A percentile compares a stretch with the other conserved stretches of the same genome.
These are phyloP conservation scores for Myriangium duriaei DNA, from an alignment of 2,329 filamentous ascomycete species.

Conservation along the genomic window DNA sequence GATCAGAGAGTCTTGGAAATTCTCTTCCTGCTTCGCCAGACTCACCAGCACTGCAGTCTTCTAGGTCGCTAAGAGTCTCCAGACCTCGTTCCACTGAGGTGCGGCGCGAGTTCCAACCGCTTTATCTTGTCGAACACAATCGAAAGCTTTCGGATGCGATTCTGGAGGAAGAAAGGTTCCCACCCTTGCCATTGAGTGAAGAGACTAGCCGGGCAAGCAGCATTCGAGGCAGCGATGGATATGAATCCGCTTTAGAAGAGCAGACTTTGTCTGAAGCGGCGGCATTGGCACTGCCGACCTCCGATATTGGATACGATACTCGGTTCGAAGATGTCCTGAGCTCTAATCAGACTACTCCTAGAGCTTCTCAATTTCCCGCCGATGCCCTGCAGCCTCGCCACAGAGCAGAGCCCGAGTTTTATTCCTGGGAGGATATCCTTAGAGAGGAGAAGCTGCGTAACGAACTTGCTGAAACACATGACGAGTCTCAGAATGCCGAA, in stretches of 20 bases:
- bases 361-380: slow-evolving; percentile 39
- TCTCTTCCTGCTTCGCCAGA: slow-evolving; percentile 12
- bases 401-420: slow-evolving; percentile 22
- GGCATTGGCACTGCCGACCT: slow-evolving; percentile 9
- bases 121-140: slow-evolving; percentile 67
- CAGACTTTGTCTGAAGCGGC: slow-evolving; percentile 18
- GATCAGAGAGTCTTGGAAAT: slow-evolving; percentile 21
- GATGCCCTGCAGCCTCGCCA: slow-evolving; percentile 14
- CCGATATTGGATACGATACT: background rate
- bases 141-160: slow-evolving; percentile 33
- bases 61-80: slow-evolving; percentile 12
- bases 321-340: slow-evolving; percentile 38
- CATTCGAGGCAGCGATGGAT: slow-evolving; percentile 29
- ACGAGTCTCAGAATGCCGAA: too few species aligned
- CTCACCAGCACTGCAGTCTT: slow-evolving; percentile 13
- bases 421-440: slow-evolving; percentile 26
- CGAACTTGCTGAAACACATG: slow-evolving; percentile 1
- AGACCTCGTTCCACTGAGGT: slow-evolving; percentile 15
- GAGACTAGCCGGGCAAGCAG: slow-evolving; percentile 29
- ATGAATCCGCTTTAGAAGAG: slow-evolving; percentile 32
- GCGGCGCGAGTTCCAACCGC: slow-evolving; percentile 55
- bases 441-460: slow-evolving; percentile 20
- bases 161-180: slow-evolving; percentile 30
- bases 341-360: slow-evolving; percentile 58
- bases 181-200: slow-evolving; percentile 39